phyloP scores from a whole-genome alignment of 495 filamentous ascomycete species.

The Annulohypoxylon moriforme region DNA sequence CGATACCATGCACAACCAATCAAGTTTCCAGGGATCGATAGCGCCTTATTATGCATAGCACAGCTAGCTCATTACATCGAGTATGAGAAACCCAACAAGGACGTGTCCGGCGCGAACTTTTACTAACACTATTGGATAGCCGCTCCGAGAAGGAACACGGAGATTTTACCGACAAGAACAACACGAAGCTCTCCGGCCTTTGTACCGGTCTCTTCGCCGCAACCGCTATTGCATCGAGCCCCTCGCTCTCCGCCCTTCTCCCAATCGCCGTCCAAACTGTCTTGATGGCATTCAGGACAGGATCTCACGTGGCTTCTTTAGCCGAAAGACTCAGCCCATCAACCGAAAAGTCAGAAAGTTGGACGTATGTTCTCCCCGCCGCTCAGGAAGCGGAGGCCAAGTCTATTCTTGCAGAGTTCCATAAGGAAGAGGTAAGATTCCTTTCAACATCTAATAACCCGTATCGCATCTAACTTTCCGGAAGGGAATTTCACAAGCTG shows the following conservation, averaged over 20 bases:
- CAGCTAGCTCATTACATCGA: constrained; percentile 82
- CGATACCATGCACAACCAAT: constrained; percentile 67
- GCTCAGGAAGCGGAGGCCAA: constrained; percentile 58
- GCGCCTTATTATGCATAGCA: constrained; percentile 73
- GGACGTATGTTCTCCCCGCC: constrained; percentile 66
- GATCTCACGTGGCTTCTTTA: constrained; percentile 66
- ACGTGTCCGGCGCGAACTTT: background rate
- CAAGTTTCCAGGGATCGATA: constrained; percentile 72
- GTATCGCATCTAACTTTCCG: constrained; percentile 22
- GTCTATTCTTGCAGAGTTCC: constrained; percentile 62
- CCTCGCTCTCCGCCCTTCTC: constrained; percentile 74
- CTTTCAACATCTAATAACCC: background rate
- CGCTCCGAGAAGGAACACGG: constrained; percentile 59
- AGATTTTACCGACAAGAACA: constrained; percentile 54
- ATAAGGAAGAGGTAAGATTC: constrained; percentile 58
- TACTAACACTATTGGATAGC: constrained; percentile 49
- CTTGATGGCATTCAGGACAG: constrained; percentile 77
- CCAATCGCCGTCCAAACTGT: constrained; percentile 75
- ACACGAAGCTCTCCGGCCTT: constrained; percentile 68
- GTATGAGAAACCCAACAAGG: constrained; percentile 58
- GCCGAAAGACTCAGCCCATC: constrained; percentile 63
- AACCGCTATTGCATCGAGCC: constrained; percentile 74
- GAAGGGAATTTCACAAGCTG: constrained; percentile 69
- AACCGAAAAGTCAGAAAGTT: constrained; percentile 62
- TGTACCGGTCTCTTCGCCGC: constrained; percentile 81